Base-by-base conservation (phyloP, 2,329 filamentous ascomycete genomes). In the Pseudophaeomoniella oleicola region DNA sequence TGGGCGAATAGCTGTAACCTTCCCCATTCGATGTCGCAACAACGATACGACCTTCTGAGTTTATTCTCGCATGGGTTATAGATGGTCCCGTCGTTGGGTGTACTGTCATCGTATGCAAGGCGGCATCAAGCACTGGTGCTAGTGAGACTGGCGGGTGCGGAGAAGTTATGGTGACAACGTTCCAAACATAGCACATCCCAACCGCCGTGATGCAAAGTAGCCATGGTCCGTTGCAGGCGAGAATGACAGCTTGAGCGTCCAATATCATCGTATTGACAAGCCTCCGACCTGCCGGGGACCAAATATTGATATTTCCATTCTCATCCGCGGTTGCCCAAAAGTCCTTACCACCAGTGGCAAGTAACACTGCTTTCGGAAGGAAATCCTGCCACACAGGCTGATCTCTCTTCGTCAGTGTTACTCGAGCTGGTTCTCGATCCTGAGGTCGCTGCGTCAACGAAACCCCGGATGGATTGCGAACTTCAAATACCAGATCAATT, bases 291-390 rank as follows among this genome's bases (percentile, higher is more conserved):
- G 87, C 85, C 2, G 88, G 85, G 1, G 87, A 88, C 87, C 90
- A 98, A 5, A 84, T 72, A 52, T 94, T 84, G 5, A 98, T 56
- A 13, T 78, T 84, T 12, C 86, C 90, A 51, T 96, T 90, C 55
- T 98, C 90, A 50, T 87, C 94, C 6, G 82, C 87, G 12, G 81
- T 88, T 0, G 83, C 81, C 82, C 90, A 98, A 53, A 96, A 87
- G 46, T 81, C 77, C 48, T 80, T 78, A 55, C 86, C 96, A 2
- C 86, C 92, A 0, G 88, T 90, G 1, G 92, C 78, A 2, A 96
- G 69, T n/a, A 98, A 72, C 16, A 94, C 81, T 4, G 85, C 76
- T 40, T 80, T 73, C 0, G 88, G 87, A 11, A 98, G 63, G 49
- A 84, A 98, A 52, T 98, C 92, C 50, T 94, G 84, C 90, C 92